Base-by-base conservation (phyloP, 78 protist species). In the Fonticula alba region DNA sequence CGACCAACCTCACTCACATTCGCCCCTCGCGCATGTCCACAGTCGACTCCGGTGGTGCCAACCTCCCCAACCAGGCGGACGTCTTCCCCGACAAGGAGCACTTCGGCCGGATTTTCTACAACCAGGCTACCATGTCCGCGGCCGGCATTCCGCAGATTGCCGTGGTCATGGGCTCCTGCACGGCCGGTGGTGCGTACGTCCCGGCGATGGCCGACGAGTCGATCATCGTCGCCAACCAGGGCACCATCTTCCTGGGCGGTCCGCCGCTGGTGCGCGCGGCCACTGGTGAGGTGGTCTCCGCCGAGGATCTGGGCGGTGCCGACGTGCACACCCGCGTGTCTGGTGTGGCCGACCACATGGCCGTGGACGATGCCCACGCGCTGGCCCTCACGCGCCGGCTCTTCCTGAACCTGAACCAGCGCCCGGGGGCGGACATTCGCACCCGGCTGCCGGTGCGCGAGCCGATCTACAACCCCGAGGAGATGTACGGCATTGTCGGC, bases 151-250 rank as follows among this genome's bases (percentile, higher is more conserved):
- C 93, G 13, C 96, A 87, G 64, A 79, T 88, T 40, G 93, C 95
- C 2, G 85, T 86, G 15, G 97, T 92, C n/a, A 85, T 88, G 94
- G 97, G 97, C 40, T 73, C 83, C 36, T 92, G 97, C 71, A 92
- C 97, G 10, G 97, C 97, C 4, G 97, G 97, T 49, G 97, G 97
- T 35, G 97, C 97, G 0, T 89, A 86, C 55, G 94, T 92, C 33
- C 97, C 95, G 17, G 93, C 93, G 2, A 92, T 92, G 97, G 74
- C 94, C 9, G 97, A 92, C 68, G 95, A 92, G 69, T 50, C 72
- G 1, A 75, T 87, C 46, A 91, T 91, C 32, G 97, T 91, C 40
- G 57, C 70, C 22, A 64, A 78, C 14, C 85, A 68, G 17, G 95
- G 95, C 53, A 87, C 97, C 17, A 85, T 91, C 79, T 88, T 87